Percentiles rank a stretch among this genome's conserved stretches.
phyloP scores from a whole-genome alignment of 345 rosid species.

The Sonneratia caseolaris region DNA sequence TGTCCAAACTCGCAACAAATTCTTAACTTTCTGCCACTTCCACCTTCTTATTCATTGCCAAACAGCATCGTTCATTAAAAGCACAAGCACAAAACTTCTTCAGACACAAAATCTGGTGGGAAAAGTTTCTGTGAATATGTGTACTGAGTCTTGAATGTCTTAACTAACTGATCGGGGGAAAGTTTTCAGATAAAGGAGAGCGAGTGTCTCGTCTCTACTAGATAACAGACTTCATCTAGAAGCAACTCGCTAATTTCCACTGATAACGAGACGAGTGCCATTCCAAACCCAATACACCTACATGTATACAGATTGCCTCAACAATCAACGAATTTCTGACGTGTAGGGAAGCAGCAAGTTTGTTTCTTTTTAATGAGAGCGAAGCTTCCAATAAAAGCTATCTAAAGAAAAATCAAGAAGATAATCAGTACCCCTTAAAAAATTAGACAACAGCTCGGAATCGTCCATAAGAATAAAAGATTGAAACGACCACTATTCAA shows the following conservation, averaged over 20 bases:
- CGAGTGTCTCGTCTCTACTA: no score
- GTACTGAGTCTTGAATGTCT: background rate
- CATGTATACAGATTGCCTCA: background rate
- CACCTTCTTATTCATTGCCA: background rate
- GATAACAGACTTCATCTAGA: no score
- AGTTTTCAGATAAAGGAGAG: background rate
- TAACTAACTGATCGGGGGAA: background rate
- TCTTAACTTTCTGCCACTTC: background rate
- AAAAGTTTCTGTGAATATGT: background rate
- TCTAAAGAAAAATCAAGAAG: background rate
- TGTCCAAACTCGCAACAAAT: background rate
- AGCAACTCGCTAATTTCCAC: background rate
- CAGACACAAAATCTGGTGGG: no score
- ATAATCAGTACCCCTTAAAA: background rate
- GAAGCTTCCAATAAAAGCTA: background rate
- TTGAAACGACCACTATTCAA: background rate
- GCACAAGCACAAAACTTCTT: no score
- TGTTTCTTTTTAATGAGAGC: background rate
- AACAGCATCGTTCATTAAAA: background rate
- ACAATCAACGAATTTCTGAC: background rate
- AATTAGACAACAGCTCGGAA: background rate
- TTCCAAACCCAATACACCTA: background rate
- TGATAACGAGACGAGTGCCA: background rate
- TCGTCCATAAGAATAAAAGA: background rate
- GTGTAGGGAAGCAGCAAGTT: background rate